Conservation (phyloP, 1,284 basidiomycete genomes). For the Coniferiporia weirii region DNA sequence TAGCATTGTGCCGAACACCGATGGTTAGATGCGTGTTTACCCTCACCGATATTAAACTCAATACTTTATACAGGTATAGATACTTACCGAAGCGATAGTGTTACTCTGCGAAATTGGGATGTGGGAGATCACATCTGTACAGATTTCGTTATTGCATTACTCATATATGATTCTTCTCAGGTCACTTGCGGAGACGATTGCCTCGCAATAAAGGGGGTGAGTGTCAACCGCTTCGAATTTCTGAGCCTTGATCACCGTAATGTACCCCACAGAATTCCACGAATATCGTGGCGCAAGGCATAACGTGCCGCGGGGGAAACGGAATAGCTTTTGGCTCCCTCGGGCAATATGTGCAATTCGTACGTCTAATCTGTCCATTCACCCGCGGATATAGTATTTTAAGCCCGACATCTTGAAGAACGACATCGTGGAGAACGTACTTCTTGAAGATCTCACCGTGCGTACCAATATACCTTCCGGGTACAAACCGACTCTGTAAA, state of each 20-base stretch:
- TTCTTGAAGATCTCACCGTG: constrained; percentile 37
- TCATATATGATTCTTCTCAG: constrained; percentile 19
- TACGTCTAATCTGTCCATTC: background rate
- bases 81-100: constrained; percentile 50
- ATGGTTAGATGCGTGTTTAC: constrained; percentile 35
- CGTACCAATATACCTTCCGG: background rate
- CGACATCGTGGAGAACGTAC: constrained; percentile 55
- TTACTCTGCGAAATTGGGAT: constrained; percentile 52
- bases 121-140: constrained; percentile 23
- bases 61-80: constrained; percentile 42
- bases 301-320: constrained; percentile 29
- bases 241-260: background rate
- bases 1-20: constrained; percentile 61
- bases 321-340: constrained; percentile 31
- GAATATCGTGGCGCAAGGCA: constrained; percentile 23
- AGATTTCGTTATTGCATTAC: background rate
- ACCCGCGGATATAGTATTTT: constrained; percentile 24
- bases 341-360: constrained; percentile 18
- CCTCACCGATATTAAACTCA: background rate
- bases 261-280: constrained; percentile 23
- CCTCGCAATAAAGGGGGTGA: constrained; percentile 27
- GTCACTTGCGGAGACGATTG: constrained; percentile 41
- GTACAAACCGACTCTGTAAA: background rate
- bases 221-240: background rate
- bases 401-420: constrained; percentile 27